Conservation (phyloP, 768 basidiomycete species). For the Lactarius indigo region DNA sequence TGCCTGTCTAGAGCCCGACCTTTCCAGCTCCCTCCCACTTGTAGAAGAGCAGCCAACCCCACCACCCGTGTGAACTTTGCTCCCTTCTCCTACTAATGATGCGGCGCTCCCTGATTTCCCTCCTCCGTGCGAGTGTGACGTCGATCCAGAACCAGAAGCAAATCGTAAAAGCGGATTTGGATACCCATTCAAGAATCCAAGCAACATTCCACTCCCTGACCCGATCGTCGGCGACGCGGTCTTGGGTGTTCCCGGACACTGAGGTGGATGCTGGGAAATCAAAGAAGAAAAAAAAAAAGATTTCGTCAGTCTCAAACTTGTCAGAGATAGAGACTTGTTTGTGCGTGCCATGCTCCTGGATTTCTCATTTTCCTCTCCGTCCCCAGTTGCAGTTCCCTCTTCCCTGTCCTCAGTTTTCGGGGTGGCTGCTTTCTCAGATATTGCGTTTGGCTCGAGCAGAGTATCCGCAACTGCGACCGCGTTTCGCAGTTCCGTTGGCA, state of each 20-base stretch:
- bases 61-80: slow-evolving; percentile 3
- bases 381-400: slow-evolving; percentile 1
- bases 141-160: slow-evolving; percentile 29
- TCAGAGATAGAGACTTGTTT: not conserved
- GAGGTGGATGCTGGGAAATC: slow-evolving; percentile 19
- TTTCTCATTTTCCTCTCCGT: slow-evolving; percentile 19
- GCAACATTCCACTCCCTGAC: slow-evolving; percentile 38
- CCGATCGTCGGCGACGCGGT: slow-evolving; percentile 29
- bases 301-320: not conserved
- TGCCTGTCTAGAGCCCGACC: not conserved
- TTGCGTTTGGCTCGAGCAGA: slow-evolving; percentile 45
- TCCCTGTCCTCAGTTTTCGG: slow-evolving; percentile 27
- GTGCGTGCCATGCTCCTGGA: slow-evolving; percentile 19
- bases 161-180: slow-evolving; percentile 57
- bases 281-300: not conserved
- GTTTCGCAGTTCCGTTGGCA: slow-evolving; percentile 57
- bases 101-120: slow-evolving; percentile 20
- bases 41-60: not conserved
- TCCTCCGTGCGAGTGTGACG: slow-evolving; percentile 14
- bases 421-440: slow-evolving; percentile 16
- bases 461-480: slow-evolving; percentile 61
- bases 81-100: slow-evolving; percentile 9
- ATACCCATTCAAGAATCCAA: slow-evolving; percentile 60
- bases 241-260: slow-evolving; percentile 27
- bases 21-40: slow-evolving; percentile 2